Percentiles rank a stretch among this genome's conserved stretches.
Conservation (phyloP, 2,329 filamentous ascomycete genomes). For the Curvularia sp. region DNA sequence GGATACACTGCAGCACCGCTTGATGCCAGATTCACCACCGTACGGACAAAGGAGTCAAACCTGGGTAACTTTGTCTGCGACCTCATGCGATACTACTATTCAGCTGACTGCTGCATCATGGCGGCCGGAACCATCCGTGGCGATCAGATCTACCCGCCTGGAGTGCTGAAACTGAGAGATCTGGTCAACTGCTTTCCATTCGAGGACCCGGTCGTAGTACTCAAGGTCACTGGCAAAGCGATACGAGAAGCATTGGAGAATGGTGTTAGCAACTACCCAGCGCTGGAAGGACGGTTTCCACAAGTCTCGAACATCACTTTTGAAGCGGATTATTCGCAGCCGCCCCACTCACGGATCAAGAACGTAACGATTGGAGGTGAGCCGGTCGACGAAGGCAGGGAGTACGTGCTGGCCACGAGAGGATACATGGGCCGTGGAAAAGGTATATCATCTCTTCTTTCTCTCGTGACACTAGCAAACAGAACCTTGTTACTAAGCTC, state of each 20-base stretch:
- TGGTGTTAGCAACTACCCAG: slow-evolving; percentile 78
- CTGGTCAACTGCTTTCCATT: slow-evolving; percentile 92
- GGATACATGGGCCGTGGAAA: slow-evolving; percentile 91
- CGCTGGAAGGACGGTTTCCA: slow-evolving; percentile 81
- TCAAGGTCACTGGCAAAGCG: slow-evolving; percentile 73
- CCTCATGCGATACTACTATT: slow-evolving; percentile 84
- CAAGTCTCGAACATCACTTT: slow-evolving; percentile 87
- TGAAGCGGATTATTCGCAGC: slow-evolving; percentile 70
- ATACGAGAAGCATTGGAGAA: slow-evolving; percentile 86
- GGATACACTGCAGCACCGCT: slow-evolving; percentile 81
- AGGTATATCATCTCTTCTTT: slow-evolving; percentile 26
- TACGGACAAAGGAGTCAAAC: slow-evolving; percentile 79
- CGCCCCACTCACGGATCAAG: slow-evolving; percentile 68
- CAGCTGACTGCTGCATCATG: slow-evolving; percentile 83
- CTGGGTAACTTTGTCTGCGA: slow-evolving; percentile 91
- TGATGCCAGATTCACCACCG: slow-evolving; percentile 85
- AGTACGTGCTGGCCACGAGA: slow-evolving; percentile 78
- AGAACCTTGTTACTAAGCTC: neutral
- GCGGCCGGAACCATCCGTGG: slow-evolving; percentile 85
- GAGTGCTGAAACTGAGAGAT: slow-evolving; percentile 77
- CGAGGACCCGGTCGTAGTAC: slow-evolving; percentile 84
- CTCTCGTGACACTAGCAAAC: neutral
- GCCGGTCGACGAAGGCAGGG: slow-evolving; percentile 66
- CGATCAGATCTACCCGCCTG: slow-evolving; percentile 86
- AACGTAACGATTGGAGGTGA: slow-evolving; percentile 67